Conservation (phyloP, 2,329 filamentous ascomycete species). For the Phyllosticta paracitricarpa region DNA sequence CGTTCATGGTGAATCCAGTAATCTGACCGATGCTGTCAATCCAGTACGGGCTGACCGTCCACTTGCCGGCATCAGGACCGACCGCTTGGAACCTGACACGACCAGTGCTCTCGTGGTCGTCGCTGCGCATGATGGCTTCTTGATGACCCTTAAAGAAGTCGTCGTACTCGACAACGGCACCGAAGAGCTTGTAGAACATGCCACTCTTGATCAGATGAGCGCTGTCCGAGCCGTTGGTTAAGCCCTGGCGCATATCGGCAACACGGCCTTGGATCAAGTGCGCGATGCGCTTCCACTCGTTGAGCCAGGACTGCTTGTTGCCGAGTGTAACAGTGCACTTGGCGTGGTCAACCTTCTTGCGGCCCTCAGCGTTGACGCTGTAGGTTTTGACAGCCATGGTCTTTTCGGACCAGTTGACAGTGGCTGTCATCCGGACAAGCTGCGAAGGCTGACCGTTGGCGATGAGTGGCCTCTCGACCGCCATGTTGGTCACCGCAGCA, state of each 20-base stretch:
- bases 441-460: neutral
- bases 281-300: conserved; percentile 13
- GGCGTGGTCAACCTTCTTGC: conserved; percentile 28
- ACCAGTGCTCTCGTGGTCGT: conserved; percentile 15
- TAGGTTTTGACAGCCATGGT: conserved; percentile 24
- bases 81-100: conserved; percentile 10
- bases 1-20: conserved; percentile 19
- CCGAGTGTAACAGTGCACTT: conserved; percentile 21
- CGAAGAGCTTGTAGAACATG: conserved; percentile 67
- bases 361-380: conserved; percentile 29
- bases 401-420: conserved; percentile 5
- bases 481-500: conserved; percentile 31
- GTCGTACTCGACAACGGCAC: conserved; percentile 47
- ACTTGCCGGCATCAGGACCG: conserved; percentile 2
- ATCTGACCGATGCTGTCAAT: conserved; percentile 19
- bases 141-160: conserved; percentile 17
- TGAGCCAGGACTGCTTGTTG: conserved; percentile 12
- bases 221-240: conserved; percentile 11
- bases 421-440: neutral
- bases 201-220: conserved; percentile 12
- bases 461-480: conserved; percentile 17
- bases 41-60: conserved; percentile 13
- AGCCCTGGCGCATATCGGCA: conserved; percentile 12
- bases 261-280: conserved; percentile 16
- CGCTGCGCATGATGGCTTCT: conserved; percentile 15